Evolutionary conservation across 306 rosid genomes (phyloP), one percentile per base, ranked within the genome.

Genomic region (Vachellia collinsii): DNA sequence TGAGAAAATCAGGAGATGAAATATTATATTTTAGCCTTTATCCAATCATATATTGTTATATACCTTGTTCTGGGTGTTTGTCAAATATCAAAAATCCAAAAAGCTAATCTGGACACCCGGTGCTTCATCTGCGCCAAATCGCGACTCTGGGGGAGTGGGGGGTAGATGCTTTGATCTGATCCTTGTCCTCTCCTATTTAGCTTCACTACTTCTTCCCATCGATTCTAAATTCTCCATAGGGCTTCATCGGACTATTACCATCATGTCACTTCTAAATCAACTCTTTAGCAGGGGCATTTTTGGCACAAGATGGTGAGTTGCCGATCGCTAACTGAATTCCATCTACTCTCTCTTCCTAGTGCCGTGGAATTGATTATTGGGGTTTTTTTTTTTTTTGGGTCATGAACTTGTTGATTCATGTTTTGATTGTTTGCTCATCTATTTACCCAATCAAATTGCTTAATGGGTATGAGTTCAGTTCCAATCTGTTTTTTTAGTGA

Each of bases 281-380:
- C 94, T 95, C 86, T 93, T 95, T 70, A 95, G 82, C 85, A 87
- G 98, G 87, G 99, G 99, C 69, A 97, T 95, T 70, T 90, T 93
- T 42, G 89, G 89, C 80, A 93, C 94, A 70, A 93, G 92, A 86
- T 95, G 99, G 99, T 95, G 36, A 72, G 85, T 79, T 34, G 17
- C 71, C 42, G 58, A 20, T 37, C 77, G 77, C 25, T 76, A 9
- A 22, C 23, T 42, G n/a, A 14, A 42, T 64, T 23, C 66, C 64
- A 3, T 58, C 36, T 9, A 16, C 3, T n/a, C 3, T 47, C 53
- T 47, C 53, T 47, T 47, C 11, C 34, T 41, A 67, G 19, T 20
- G 29, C 53, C 10, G 25, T 53, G 7, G 17, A 62, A 4, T 36
- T 16, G 19, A 5, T 37, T 50, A 25, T 22, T 43, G 14, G 14